Evolutionary conservation across 23 red algal species (phyloP).

Genomic region (Gracilariopsis chorda): DNA sequence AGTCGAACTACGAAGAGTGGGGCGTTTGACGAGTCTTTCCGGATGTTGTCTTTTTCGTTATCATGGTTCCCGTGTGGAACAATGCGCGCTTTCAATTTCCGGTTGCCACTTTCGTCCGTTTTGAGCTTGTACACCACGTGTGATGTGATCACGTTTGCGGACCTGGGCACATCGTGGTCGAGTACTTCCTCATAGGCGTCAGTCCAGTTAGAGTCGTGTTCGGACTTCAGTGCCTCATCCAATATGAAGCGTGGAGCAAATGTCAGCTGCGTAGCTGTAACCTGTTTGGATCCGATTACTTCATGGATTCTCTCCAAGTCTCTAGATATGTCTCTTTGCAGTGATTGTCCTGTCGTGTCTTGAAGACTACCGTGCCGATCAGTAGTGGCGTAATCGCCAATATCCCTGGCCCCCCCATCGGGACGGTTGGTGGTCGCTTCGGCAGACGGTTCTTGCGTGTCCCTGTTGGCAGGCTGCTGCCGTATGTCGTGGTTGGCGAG

Average conservation of each 20-base stretch:
- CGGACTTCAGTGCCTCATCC: background rate
- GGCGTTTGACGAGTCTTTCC: background rate
- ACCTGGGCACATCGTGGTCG: background rate
- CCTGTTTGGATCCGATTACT: background rate
- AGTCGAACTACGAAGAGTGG: background rate
- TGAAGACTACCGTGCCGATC: too few species aligned
- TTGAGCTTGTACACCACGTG: conserved; percentile 1
- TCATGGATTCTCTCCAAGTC: background rate
- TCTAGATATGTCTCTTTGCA: background rate
- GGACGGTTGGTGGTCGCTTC: too few species aligned
- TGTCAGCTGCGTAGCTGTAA: background rate
- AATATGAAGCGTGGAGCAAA: background rate
- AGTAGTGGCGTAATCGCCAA: background rate
- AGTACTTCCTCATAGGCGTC: background rate
- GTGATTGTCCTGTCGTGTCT: background rate
- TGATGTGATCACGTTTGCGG: background rate
- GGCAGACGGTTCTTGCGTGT: too few species aligned
- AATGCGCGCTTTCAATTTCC: background rate
- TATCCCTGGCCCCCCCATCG: background rate
- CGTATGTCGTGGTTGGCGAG: too few species aligned
- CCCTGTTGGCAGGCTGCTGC: too few species aligned
- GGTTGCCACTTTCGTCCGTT: background rate
- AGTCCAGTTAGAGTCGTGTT: background rate
- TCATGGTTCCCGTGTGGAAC: background rate
- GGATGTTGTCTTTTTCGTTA: background rate